A percentile compares a stretch with the other conserved stretches of the same genome.
These are phyloP conservation scores for Hansenula lynferdii DNA, from an alignment of 1,139 yeast genomes.

Conservation along the genomic window DNA sequence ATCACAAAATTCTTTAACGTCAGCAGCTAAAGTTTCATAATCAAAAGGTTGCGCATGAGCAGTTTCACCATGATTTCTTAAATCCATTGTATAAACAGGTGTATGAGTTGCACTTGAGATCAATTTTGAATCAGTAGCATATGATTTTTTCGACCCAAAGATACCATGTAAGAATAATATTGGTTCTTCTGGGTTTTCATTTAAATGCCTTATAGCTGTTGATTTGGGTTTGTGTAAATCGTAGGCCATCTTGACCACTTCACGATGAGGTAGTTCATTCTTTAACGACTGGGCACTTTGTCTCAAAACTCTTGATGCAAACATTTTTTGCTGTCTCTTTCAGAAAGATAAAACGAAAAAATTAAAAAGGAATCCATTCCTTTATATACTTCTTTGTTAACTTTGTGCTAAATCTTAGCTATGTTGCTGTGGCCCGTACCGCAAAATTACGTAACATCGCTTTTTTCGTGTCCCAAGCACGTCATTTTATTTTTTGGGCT, in stretches of 20 bases:
- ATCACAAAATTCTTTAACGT: conserved; percentile 32
- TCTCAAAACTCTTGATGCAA: conserved; percentile 16
- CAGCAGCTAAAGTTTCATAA: conserved; percentile 38
- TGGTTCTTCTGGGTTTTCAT: conserved; percentile 26
- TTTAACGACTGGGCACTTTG: conserved; percentile 3
- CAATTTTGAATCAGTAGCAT: conserved; percentile 32
- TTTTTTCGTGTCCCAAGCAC: too few relatives aligned
- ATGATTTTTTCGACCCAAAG: conserved; percentile 42
- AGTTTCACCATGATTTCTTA: conserved; percentile 46
- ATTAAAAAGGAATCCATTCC: neutral
- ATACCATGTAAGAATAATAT: conserved; percentile 45
- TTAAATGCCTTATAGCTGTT: conserved; percentile 17
- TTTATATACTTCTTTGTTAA: neutral
- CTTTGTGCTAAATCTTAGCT: too few relatives aligned
- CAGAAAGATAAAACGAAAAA: too few relatives aligned
- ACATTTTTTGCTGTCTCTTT: conserved; percentile 7
- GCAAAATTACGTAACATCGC: too few relatives aligned
- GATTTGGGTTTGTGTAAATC: conserved; percentile 23
- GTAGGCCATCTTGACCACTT: conserved; percentile 23
- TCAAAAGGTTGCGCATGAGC: conserved; percentile 39
- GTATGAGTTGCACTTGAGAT: conserved; percentile 29
- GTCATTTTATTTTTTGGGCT: too few relatives aligned
- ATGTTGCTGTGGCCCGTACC: too few relatives aligned
- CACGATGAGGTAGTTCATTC: conserved; percentile 21
- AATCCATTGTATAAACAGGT: conserved; percentile 38